Evolutionary conservation across 2,329 filamentous ascomycete species (phyloP), one percentile per base, ranked within the genome.

Genomic region (Fusarium nematophilum): DNA sequence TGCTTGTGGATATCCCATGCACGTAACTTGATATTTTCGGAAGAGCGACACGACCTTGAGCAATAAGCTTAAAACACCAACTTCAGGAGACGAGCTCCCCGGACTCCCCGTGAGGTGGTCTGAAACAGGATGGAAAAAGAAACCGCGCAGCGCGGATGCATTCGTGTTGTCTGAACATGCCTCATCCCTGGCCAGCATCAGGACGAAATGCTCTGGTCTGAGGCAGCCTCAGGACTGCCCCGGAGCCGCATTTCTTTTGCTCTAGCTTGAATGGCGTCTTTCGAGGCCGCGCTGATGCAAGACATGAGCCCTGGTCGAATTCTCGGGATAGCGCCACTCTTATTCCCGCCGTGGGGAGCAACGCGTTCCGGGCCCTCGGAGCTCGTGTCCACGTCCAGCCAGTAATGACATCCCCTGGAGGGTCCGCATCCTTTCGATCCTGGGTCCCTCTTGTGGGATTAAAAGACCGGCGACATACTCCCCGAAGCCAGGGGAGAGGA

Each of bases 51-150:
- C 42, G 38, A 7, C 48, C 33, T 37, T 36, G 30, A 23, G 30
- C 25, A 65, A 66, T 67, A 65, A 66, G 64, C 64, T 66, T 67
- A 67, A 65, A 51, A 13, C 38, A 45, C 33, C 13, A 15, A 40
- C 17, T 30, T 33, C 14, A 14, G 39, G 29, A 36, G 27, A 29
- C 40, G 21, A 10, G 17, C 36, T 56, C 64, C 54, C 52, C 40
- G 46, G 62, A 64, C 51, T 67, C 60, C 57, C 60, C 57, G 57
- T 47, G 7, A 4, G 9, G 10, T 23, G 6, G 25, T 17, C 23
- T 21, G 21, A 5, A 14, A 33, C 8, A 14, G 15, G 33, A 34
- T 4, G 13, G 29, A 23, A 23, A 23, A 17, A 46, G 40, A 17
- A 26, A 17, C 18, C 17, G 14, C 30, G 5, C 17, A n/a, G n/a